A percentile compares a stretch with the other conserved stretches of the same genome.
Conservation (phyloP, 2,329 filamentous ascomycete genomes). For the Colletotrichum liriopes region DNA sequence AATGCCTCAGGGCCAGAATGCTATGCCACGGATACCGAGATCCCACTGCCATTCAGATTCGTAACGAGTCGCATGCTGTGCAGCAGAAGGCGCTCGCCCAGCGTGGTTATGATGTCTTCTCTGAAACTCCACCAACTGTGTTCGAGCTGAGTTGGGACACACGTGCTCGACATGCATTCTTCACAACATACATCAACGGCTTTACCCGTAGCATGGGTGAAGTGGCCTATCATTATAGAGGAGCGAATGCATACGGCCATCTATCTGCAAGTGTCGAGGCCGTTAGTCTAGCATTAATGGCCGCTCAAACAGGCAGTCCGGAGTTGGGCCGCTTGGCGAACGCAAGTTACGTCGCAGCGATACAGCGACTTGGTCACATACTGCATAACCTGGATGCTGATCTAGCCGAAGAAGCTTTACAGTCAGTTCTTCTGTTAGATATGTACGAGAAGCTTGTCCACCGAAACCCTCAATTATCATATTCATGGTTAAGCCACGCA, state of each 20-base stretch:
- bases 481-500: slow-evolving; percentile 46
- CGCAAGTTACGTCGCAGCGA: slow-evolving; percentile 17
- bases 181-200: slow-evolving; percentile 45
- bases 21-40: slow-evolving; percentile 48
- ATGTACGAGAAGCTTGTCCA: slow-evolving; percentile 49
- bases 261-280: slow-evolving; percentile 47
- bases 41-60: slow-evolving; percentile 46
- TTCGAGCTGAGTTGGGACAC: slow-evolving; percentile 43
- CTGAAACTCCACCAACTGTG: not conserved
- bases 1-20: slow-evolving; percentile 47
- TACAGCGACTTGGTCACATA: slow-evolving; percentile 1
- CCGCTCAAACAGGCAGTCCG: slow-evolving; percentile 23
- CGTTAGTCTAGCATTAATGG: slow-evolving; percentile 46
- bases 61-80: slow-evolving; percentile 45
- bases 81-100: slow-evolving; percentile 37
- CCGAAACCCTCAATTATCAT: slow-evolving; percentile 23
- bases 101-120: not conserved
- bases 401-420: slow-evolving; percentile 41
- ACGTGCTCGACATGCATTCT: slow-evolving; percentile 46
- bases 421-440: slow-evolving; percentile 48
- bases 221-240: slow-evolving; percentile 42
- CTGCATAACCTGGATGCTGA: slow-evolving; percentile 21
- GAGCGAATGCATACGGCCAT: slow-evolving; percentile 30
- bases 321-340: slow-evolving; percentile 34
- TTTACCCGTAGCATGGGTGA: slow-evolving; percentile 45